Evolutionary conservation across 495 filamentous ascomycete species (phyloP).

Genomic region (Neurospora tetraspora): DNA sequence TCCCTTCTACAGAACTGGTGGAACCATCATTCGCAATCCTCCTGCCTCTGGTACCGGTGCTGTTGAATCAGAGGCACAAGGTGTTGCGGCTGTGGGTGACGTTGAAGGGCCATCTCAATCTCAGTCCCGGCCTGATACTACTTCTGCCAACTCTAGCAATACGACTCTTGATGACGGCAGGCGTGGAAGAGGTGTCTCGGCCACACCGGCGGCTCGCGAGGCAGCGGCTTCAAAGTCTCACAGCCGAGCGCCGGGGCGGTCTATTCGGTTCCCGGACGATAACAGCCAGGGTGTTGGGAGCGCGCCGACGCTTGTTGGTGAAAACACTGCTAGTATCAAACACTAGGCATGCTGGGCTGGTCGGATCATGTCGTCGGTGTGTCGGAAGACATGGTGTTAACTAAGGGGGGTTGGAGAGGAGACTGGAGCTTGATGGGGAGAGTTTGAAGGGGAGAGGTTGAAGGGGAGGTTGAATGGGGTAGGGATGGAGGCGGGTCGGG

Average conservation of each 20-base stretch:
- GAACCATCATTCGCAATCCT: slow-evolving; percentile 14
- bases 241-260: slow-evolving; percentile 11
- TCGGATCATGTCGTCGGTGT: background rate
- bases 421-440: background rate
- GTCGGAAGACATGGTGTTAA: background rate
- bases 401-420: background rate
- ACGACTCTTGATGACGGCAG: background rate
- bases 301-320: background rate
- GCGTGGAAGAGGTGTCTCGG: background rate
- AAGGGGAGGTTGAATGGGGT: background rate
- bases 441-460: background rate
- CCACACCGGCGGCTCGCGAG: slow-evolving; percentile 2
- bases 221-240: background rate
- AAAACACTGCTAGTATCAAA: background rate
- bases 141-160: background rate
- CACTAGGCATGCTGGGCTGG: background rate
- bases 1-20: slow-evolving; percentile 41
- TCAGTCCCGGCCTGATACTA: background rate
- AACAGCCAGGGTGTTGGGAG: background rate
- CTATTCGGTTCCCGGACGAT: slow-evolving; percentile 39
- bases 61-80: background rate
- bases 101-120: background rate
- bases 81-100: background rate
- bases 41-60: background rate
- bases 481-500: background rate